phyloP scores from a whole-genome alignment of 129 eudicot species.

The Mikania micrantha region DNA sequence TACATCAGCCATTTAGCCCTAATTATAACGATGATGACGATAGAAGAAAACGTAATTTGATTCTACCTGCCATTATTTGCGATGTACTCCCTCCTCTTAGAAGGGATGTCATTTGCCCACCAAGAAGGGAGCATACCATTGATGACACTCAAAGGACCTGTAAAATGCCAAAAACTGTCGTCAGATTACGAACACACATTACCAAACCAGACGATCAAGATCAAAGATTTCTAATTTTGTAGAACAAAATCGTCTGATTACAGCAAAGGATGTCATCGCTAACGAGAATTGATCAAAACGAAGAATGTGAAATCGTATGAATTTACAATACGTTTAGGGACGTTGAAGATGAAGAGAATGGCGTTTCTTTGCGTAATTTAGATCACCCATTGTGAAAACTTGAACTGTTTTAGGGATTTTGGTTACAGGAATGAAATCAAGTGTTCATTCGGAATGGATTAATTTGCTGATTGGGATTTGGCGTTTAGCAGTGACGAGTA shows the following conservation, averaged over 20 bases:
- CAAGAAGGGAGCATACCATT: conserved; percentile 57
- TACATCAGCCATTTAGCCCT: background rate
- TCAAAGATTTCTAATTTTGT: background rate
- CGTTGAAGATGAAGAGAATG: conserved; percentile 3
- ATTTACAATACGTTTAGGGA: conserved; percentile 18
- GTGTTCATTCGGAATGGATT: conserved; percentile 8
- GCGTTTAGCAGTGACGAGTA: conserved; percentile 19
- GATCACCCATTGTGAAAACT: conserved; percentile 2
- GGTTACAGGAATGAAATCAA: conserved; percentile 14
- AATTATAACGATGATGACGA: background rate
- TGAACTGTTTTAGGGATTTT: conserved; percentile 24
- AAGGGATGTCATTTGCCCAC: conserved; percentile 66
- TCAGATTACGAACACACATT: conserved; percentile 9
- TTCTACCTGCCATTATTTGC: conserved; percentile 53
- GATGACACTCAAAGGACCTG: conserved; percentile 27
- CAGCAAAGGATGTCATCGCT: conserved; percentile 1
- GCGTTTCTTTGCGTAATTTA: conserved; percentile 3
- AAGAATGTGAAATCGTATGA: background rate
- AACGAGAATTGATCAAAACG: conserved; percentile 12
- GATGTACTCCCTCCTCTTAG: conserved; percentile 36
- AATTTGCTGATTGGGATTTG: conserved; percentile 27
- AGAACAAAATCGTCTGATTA: background rate
- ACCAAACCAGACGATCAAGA: background rate
- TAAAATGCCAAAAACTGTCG: conserved; percentile 11
- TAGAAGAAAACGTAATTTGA: background rate